Conservation (phyloP, 2,329 filamentous ascomycete genomes). For the Didymella lethalis region DNA sequence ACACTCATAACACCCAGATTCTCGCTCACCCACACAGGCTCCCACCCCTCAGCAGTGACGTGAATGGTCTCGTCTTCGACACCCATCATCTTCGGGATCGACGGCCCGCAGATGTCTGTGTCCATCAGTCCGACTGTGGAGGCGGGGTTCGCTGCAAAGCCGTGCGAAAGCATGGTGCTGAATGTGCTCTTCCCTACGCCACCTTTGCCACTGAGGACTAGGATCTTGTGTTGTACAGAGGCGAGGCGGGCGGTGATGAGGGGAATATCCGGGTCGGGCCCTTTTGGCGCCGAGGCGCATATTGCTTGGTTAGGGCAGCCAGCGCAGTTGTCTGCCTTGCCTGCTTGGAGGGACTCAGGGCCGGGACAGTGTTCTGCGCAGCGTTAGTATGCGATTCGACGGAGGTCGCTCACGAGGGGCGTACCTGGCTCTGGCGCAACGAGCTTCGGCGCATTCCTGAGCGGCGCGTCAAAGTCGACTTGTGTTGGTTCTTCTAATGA, state of each 20-base stretch:
- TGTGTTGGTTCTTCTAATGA: constrained; percentile 73
- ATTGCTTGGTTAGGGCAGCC: constrained; percentile 96
- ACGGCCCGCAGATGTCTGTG: constrained; percentile 95
- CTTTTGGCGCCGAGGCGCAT: constrained; percentile 92
- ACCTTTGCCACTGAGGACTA: constrained; percentile 93
- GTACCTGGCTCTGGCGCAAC: constrained; percentile 87
- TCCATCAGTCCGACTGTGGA: constrained; percentile 94
- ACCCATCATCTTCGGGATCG: constrained; percentile 98
- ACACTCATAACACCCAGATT: constrained; percentile 97
- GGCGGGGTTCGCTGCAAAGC: constrained; percentile 81
- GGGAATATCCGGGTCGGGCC: constrained; percentile 92
- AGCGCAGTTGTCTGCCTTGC: constrained; percentile 80
- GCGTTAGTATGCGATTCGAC: constrained; percentile 41
- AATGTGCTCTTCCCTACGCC: constrained; percentile 98
- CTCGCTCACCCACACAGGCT: constrained; percentile 92
- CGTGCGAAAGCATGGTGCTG: constrained; percentile 84
- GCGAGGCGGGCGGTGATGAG: constrained; percentile 84
- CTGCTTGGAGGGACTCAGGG: constrained; percentile 76
- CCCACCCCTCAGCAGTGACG: constrained; percentile 87
- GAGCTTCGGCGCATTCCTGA: constrained; percentile 81
- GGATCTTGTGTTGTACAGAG: constrained; percentile 86
- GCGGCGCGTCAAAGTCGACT: constrained; percentile 77
- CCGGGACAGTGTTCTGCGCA: constrained; percentile 85
- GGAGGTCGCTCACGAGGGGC: constrained; percentile 57
- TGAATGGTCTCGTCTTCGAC: constrained; percentile 94